A percentile compares a stretch with the other conserved stretches of the same genome.
Evolutionary conservation across 371 early-diverging fungal species (phyloP).

Genomic region (Chytridium lagenaria): DNA sequence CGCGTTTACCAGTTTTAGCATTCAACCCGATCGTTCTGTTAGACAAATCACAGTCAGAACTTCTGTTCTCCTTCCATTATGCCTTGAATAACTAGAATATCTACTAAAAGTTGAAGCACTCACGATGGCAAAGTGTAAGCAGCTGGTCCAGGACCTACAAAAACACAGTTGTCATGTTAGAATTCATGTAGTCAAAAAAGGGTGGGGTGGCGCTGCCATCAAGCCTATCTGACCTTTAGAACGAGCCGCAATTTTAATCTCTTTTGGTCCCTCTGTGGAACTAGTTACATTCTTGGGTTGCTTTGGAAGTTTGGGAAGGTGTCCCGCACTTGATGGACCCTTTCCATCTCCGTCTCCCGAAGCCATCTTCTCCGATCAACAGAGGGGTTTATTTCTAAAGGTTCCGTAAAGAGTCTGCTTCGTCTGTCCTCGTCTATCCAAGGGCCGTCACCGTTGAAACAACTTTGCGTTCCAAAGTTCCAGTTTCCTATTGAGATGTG

Average conservation of each 20-base stretch:
- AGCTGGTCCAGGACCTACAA: constrained; percentile 57
- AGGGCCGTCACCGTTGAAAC: too few relatives aligned
- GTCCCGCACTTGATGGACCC: constrained; percentile 17
- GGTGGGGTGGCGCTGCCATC: neutral
- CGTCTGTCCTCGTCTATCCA: too few relatives aligned
- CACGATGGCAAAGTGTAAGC: constrained; percentile 59
- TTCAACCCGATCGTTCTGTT: constrained; percentile 50
- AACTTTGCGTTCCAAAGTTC: too few relatives aligned
- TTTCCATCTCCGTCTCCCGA: constrained; percentile 5
- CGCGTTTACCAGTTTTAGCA: constrained; percentile 51
- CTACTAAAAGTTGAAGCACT: too few relatives aligned
- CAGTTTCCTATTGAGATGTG: too few relatives aligned
- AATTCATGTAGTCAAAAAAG: neutral
- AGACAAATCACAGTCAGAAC: too few relatives aligned
- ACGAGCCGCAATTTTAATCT: constrained; percentile 57
- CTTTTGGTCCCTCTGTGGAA: constrained; percentile 34
- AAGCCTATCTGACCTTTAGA: constrained; percentile 46
- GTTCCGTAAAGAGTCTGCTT: too few relatives aligned
- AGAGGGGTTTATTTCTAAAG: neutral
- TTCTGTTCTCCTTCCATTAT: too few relatives aligned
- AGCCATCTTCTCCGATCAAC: constrained; percentile 13
- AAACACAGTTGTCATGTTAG: neutral
- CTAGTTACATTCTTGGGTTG: constrained; percentile 26
- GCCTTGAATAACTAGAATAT: too few relatives aligned
- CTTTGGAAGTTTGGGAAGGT: constrained; percentile 41